Percentiles rank a stretch among this genome's conserved stretches.
Evolutionary conservation across 148 eudicot genomes (phyloP).

Genomic region (Chenopodium album): DNA sequence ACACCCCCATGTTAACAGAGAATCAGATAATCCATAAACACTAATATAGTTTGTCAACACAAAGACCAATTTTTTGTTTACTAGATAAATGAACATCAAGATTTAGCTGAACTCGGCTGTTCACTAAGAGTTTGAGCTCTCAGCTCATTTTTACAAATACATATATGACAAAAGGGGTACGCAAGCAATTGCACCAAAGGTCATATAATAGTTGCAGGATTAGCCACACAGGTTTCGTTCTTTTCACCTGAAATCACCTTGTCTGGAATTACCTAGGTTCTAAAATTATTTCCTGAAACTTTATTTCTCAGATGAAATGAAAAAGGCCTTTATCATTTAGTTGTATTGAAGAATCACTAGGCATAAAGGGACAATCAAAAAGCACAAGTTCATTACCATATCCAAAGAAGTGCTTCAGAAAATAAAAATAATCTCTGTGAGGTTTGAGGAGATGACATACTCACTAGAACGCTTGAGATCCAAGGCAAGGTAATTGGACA

Average conservation of each 20-base stretch:
- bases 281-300: background rate
- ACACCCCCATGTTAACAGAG: too few relatives aligned
- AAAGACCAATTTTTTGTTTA: too few relatives aligned
- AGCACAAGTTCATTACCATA: background rate
- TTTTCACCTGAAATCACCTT: background rate
- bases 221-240: background rate
- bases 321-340: background rate
- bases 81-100: too few relatives aligned
- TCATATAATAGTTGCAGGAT: background rate
- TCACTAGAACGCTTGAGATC: slow-evolving; percentile 71
- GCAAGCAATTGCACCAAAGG: background rate
- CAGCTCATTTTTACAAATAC: background rate
- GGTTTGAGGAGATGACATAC: slow-evolving; percentile 59
- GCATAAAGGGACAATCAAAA: background rate
- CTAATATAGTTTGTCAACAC: background rate
- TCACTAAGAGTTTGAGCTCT: too few relatives aligned
- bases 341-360: background rate
- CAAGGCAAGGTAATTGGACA: slow-evolving; percentile 61
- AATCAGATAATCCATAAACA: too few relatives aligned
- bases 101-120: too few relatives aligned
- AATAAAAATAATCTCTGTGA: background rate
- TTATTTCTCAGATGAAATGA: background rate
- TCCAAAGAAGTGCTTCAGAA: background rate
- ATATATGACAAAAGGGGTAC: background rate
- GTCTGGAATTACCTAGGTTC: background rate